Base-by-base conservation (phyloP, 2,329 filamentous ascomycete genomes). In the Emergomyces pasteurianus region DNA sequence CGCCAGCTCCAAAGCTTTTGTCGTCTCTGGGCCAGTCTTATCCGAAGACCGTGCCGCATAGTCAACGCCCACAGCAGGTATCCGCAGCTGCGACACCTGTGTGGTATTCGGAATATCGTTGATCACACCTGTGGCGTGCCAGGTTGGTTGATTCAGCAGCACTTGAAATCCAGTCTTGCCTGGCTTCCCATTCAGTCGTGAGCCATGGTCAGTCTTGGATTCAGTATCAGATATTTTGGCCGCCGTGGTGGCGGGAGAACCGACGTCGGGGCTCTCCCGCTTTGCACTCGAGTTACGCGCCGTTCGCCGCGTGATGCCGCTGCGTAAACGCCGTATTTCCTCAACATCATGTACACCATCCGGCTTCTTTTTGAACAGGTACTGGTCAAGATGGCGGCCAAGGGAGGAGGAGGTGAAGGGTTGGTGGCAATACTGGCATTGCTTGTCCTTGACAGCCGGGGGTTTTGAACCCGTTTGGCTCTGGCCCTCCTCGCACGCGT, bases 321-420 rank as follows among this genome's bases (percentile, higher is more conserved):
- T 89, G 59, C 92, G 85, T 69, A 95, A 78, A 74, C 88, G 89
- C 66, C 84, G 83, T 69, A 97, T 97, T 73, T 90, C 89, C 8
- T 92, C 89, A 62, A 96, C 89, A 77, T 95, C 82, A 75, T 97
- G 92, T 53, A 96, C 77, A 57, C 92, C 92, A 75, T 97, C 92
- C 1, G 92, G 90, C 73, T 96, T 96, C 77, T 91, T 95, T 62
- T 91, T 87, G 71, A 91, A 92, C 69, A 96, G 92, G 74, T 95
- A 96, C 46, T 96, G 83, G 73, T 97, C 92, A 66, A 96, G 86
- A 75, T 97, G 92, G 53, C 92, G 87, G 57, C 92, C 92, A 59
- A 97, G 84, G 2, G 90, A 95, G 18, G 91, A 96, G 1, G 92
- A 96, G 18, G 92, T 96, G 72, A 96, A 97, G 7, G 87, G 81